Conservation (phyloP, 768 basidiomycete genomes). For the Fomitopsis serialis region DNA sequence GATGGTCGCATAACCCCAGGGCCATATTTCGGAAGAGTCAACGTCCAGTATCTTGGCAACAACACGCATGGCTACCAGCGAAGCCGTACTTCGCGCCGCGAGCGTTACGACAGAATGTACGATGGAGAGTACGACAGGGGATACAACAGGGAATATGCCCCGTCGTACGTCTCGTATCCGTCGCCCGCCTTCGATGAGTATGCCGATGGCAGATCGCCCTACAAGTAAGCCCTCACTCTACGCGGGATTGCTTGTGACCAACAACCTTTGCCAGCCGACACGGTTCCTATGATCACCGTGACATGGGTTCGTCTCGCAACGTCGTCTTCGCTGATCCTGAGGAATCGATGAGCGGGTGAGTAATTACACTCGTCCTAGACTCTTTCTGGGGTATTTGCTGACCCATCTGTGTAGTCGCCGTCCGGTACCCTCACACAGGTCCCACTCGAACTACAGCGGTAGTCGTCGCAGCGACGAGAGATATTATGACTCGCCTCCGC, state of each 20-base stretch:
- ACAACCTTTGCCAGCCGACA: not conserved
- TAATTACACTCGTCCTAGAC: not conserved
- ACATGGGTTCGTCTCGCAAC: not conserved
- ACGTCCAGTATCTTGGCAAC: not conserved
- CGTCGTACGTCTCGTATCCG: not conserved
- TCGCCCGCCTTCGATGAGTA: constrained; percentile 10
- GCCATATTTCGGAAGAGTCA: not conserved
- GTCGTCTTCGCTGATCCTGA: constrained; percentile 2
- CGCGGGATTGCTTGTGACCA: not conserved
- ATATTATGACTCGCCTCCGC: not conserved
- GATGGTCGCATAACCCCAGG: not conserved
- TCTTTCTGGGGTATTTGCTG: not conserved
- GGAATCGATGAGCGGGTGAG: not conserved
- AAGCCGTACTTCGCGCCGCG: constrained; percentile 7
- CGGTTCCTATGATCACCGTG: not conserved
- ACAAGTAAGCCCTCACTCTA: not conserved
- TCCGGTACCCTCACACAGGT: not conserved
- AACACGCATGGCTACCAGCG: constrained; percentile 6
- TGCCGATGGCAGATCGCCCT: constrained; percentile 4
- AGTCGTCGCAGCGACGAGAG: not conserved
- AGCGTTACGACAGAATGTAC: not conserved
- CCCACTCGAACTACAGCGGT: not conserved
- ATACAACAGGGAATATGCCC: constrained; percentile 12
- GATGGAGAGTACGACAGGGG: constrained; percentile 17
- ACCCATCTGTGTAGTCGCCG: not conserved